Conservation (phyloP, 768 basidiomycete genomes). For the Termitomyces sp. region DNA sequence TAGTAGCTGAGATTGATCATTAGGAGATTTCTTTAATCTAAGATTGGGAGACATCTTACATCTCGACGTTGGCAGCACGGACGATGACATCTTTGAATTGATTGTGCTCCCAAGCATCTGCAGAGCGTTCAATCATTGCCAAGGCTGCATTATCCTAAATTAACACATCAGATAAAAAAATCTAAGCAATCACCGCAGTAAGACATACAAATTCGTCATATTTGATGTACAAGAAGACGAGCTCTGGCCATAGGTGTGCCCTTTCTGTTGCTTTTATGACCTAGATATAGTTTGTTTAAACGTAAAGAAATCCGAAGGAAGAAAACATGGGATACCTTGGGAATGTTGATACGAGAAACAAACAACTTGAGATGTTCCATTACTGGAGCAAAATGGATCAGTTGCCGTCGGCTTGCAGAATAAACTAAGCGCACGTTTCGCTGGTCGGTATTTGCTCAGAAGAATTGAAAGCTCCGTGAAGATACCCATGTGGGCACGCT, state of each 20-base stretch:
- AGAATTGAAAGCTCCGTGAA: slow-evolving; percentile 93
- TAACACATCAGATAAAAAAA: background rate
- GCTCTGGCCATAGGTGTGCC: slow-evolving; percentile 96
- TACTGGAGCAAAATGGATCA: slow-evolving; percentile 42
- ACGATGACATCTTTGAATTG: slow-evolving; percentile 99
- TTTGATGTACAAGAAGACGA: slow-evolving; percentile 98
- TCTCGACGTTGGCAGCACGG: slow-evolving; percentile 96
- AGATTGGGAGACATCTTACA: slow-evolving; percentile 39
- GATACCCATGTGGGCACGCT: slow-evolving; percentile 98
- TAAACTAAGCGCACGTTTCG: slow-evolving; percentile 62
- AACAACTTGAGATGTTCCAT: slow-evolving; percentile 99
- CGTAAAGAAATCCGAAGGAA: background rate
- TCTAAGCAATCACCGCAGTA: background rate
- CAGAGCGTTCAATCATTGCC: slow-evolving; percentile 97
- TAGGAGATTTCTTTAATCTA: background rate
- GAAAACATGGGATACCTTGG: slow-evolving; percentile 53
- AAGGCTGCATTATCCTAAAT: slow-evolving; percentile 90
- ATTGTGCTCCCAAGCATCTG: slow-evolving; percentile 99
- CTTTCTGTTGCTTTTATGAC: slow-evolving; percentile 96
- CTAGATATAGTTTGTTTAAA: slow-evolving; percentile 25
- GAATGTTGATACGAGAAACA: slow-evolving; percentile 95
- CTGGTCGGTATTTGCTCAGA: slow-evolving; percentile 93
- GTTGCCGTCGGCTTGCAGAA: background rate
- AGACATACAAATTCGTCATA: slow-evolving; percentile 87
- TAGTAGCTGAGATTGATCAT: slow-evolving; percentile 63